These are phyloP conservation scores for Boletus insuetus DNA, from an alignment of 768 basidiomycete genomes.

Conservation along the genomic window DNA sequence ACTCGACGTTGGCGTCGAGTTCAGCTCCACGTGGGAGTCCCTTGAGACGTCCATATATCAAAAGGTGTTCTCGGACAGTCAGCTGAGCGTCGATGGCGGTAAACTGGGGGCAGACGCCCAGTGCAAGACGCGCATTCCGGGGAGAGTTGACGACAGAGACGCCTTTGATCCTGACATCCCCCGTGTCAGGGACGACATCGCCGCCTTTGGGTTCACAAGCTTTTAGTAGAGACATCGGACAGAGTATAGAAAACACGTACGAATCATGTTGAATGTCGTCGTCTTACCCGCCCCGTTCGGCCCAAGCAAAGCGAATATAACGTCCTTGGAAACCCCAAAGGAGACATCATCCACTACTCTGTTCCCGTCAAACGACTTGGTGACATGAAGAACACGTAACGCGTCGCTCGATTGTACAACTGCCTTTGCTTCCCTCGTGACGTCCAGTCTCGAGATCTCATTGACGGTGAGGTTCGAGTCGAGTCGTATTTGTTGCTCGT, in stretches of 20 bases:
- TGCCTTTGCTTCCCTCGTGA: slow-evolving; percentile 49
- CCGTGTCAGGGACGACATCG: slow-evolving; percentile 61
- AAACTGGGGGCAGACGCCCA: slow-evolving; percentile 84
- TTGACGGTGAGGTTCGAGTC: slow-evolving; percentile 13
- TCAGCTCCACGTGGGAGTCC: slow-evolving; percentile 53
- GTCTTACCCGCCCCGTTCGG: slow-evolving; percentile 87
- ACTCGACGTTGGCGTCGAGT: slow-evolving; percentile 51
- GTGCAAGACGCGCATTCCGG: slow-evolving; percentile 57
- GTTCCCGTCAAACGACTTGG: slow-evolving; percentile 55
- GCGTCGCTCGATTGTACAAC: slow-evolving; percentile 51
- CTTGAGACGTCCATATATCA: slow-evolving; percentile 71
- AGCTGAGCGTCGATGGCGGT: slow-evolving; percentile 78
- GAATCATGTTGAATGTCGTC: slow-evolving; percentile 78
- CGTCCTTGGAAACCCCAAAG: slow-evolving; percentile 60
- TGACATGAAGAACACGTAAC: slow-evolving; percentile 59
- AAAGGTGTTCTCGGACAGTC: slow-evolving; percentile 73
- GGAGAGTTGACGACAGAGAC: slow-evolving; percentile 65
- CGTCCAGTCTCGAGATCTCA: slow-evolving; percentile 42
- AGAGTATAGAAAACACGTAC: slow-evolving; percentile 37
- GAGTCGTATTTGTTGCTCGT: slow-evolving; percentile 10
- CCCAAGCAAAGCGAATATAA: slow-evolving; percentile 70
- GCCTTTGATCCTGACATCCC: slow-evolving; percentile 67
- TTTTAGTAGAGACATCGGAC: background rate
- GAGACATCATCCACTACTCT: slow-evolving; percentile 73
- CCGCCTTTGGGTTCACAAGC: slow-evolving; percentile 45